Conservation (phyloP, 108 stramenopile species). For the Cyclotella distinguenda region DNA sequence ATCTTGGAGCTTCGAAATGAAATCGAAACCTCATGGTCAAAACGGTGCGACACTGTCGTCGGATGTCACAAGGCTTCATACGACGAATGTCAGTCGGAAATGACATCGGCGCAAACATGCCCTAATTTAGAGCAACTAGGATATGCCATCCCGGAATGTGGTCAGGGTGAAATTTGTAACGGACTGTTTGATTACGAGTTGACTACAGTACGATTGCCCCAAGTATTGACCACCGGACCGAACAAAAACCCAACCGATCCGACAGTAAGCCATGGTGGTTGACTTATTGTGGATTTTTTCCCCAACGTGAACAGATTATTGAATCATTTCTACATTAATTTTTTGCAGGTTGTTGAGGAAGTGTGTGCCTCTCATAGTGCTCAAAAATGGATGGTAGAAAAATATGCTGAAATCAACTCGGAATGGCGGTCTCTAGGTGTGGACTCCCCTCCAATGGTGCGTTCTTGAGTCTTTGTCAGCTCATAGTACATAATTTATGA, state of each 20-base stretch:
- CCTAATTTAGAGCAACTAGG: slow-evolving; percentile 21
- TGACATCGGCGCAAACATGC: slow-evolving; percentile 22
- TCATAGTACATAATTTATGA: too few species aligned
- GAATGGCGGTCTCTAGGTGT: slow-evolving; percentile 39
- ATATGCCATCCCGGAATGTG: slow-evolving; percentile 29
- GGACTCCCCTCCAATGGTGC: slow-evolving; percentile 34
- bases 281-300: background rate
- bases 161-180: slow-evolving; percentile 27
- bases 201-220: slow-evolving; percentile 32
- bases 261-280: background rate
- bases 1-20: slow-evolving; percentile 38
- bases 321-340: background rate
- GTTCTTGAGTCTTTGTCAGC: too few species aligned
- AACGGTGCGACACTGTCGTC: slow-evolving; percentile 28
- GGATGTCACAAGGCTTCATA: slow-evolving; percentile 26
- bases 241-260: slow-evolving; percentile 31
- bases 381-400: slow-evolving; percentile 40
- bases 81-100: slow-evolving; percentile 40
- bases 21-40: slow-evolving; percentile 30
- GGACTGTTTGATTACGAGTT: slow-evolving; percentile 24
- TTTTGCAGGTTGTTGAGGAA: slow-evolving; percentile 30
- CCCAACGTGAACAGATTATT: too few species aligned
- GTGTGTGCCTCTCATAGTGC: slow-evolving; percentile 25
- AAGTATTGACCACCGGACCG: slow-evolving; percentile 7
- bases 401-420: slow-evolving; percentile 23